Percentiles rank a stretch among this genome's conserved stretches.
phyloP scores from a whole-genome alignment of 2,329 filamentous ascomycete species.

The Neurospora sp. region DNA sequence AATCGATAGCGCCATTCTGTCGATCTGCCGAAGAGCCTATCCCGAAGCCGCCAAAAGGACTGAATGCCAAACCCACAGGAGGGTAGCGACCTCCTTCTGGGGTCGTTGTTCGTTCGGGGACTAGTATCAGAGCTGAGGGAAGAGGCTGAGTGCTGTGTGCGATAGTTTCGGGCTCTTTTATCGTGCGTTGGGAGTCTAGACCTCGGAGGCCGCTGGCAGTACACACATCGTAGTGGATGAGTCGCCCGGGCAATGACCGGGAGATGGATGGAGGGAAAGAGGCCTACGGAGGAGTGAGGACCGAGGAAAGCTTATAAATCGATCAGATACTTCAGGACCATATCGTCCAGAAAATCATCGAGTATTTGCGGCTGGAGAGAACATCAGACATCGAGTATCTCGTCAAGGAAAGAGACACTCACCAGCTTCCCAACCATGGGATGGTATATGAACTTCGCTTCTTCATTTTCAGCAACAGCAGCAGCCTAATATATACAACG shows the following conservation, averaged over 20 bases:
- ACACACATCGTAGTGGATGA: not conserved
- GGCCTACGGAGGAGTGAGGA: not conserved
- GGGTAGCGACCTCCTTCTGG: not conserved
- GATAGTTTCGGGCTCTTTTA: not conserved
- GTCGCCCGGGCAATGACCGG: not conserved
- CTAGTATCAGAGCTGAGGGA: not conserved
- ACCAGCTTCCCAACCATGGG: not conserved
- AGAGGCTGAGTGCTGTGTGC: not conserved
- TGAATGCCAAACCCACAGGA: not conserved
- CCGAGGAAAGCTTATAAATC: not conserved
- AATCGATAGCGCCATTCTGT: not conserved
- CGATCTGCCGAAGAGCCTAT: not conserved
- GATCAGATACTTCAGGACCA: not conserved
- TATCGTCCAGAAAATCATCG: not conserved
- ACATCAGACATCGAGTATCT: not conserved
- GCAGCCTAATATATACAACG: not conserved
- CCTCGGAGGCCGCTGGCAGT: not conserved
- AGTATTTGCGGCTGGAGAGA: not conserved
- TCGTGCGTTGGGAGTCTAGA: not conserved
- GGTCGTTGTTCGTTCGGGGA: not conserved
- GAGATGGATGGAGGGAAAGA: not conserved
- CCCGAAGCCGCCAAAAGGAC: not conserved
- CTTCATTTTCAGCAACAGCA: not conserved
- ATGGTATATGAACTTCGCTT: not conserved
- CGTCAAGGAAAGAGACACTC: not conserved